phyloP scores from a whole-genome alignment of 495 filamentous ascomycete genomes.

The Aspergillus panamensis region DNA sequence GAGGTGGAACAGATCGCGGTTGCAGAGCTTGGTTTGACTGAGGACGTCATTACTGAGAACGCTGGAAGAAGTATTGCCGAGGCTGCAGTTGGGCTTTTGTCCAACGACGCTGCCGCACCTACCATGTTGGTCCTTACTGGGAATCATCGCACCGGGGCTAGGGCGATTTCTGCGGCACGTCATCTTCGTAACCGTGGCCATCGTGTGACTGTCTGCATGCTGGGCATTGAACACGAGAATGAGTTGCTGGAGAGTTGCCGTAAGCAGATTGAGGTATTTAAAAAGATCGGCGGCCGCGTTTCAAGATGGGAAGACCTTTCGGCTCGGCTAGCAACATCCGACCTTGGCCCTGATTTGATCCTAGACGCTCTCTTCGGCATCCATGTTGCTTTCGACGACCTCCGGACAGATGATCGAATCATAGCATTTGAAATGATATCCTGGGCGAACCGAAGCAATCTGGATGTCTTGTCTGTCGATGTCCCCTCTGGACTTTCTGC shows the following conservation, averaged over 20 bases:
- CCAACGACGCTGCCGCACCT: conserved; percentile 46
- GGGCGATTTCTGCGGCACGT: conserved; percentile 80
- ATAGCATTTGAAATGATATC: conserved; percentile 78
- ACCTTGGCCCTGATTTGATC: conserved; percentile 70
- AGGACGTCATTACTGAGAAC: conserved; percentile 89
- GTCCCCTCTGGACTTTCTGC: conserved; percentile 85
- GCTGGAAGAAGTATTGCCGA: conserved; percentile 84
- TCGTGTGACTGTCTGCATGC: conserved; percentile 75
- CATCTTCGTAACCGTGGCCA: conserved; percentile 79
- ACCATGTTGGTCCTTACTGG: conserved; percentile 82
- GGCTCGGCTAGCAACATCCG: conserved; percentile 50
- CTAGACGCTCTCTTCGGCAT: conserved; percentile 86
- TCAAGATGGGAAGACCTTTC: conserved; percentile 53
- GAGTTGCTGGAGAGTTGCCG: conserved; percentile 71
- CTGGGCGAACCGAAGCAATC: conserved; percentile 80
- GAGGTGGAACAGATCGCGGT: conserved; percentile 86
- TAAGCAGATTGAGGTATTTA: conserved; percentile 71
- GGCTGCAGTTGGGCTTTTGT: conserved; percentile 61
- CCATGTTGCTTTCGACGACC: conserved; percentile 77
- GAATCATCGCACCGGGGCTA: conserved; percentile 79
- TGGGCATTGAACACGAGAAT: conserved; percentile 71
- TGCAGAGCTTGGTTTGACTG: conserved; percentile 76
- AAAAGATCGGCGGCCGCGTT: conserved; percentile 70
- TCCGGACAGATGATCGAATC: conserved; percentile 76
- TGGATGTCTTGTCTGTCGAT: conserved; percentile 76